Conservation (phyloP, 2,329 filamentous ascomycete genomes). For the Hysterium pulicare region DNA sequence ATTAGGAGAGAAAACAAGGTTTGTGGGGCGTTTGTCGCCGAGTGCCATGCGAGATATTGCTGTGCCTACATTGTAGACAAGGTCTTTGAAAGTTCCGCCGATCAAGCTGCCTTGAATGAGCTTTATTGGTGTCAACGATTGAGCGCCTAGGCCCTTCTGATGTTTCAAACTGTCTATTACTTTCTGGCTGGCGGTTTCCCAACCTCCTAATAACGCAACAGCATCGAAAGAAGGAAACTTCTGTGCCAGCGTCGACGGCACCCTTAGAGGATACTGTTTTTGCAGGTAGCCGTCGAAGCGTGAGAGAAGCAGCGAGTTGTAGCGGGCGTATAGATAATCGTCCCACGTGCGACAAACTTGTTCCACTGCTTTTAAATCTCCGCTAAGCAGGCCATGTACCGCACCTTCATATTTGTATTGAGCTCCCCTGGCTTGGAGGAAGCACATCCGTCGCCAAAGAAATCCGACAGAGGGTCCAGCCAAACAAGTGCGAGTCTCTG, state of each 20-base stretch:
- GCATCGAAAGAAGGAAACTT: constrained; percentile 64
- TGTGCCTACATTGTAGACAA: constrained; percentile 43
- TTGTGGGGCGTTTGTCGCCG: constrained; percentile 22
- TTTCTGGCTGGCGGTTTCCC: constrained; percentile 48
- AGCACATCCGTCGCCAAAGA: constrained; percentile 77
- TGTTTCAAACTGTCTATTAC: constrained; percentile 61
- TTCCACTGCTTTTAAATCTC: constrained; percentile 75
- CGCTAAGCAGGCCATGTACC: constrained; percentile 85
- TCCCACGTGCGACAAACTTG: constrained; percentile 77
- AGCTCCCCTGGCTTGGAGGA: constrained; percentile 65
- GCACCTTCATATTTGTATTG: constrained; percentile 78
- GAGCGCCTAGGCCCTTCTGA: constrained; percentile 53
- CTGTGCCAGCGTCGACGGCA: constrained; percentile 54
- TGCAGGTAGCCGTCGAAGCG: constrained; percentile 74
- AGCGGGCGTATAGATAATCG: constrained; percentile 81
- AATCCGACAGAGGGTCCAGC: constrained; percentile 40
- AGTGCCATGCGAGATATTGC: constrained; percentile 40
- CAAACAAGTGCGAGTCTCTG: constrained; percentile 39
- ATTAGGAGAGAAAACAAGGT: constrained; percentile 31
- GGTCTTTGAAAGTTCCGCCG: constrained; percentile 52
- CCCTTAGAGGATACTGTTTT: constrained; percentile 52
- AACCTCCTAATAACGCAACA: constrained; percentile 59
- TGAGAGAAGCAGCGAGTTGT: constrained; percentile 77
- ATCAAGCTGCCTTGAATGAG: constrained; percentile 74
- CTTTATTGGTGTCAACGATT: constrained; percentile 66